Percentiles rank a stretch among this genome's conserved stretches.
Evolutionary conservation across 148 eudicot species (phyloP).

Genomic region (Rheum nobile): DNA sequence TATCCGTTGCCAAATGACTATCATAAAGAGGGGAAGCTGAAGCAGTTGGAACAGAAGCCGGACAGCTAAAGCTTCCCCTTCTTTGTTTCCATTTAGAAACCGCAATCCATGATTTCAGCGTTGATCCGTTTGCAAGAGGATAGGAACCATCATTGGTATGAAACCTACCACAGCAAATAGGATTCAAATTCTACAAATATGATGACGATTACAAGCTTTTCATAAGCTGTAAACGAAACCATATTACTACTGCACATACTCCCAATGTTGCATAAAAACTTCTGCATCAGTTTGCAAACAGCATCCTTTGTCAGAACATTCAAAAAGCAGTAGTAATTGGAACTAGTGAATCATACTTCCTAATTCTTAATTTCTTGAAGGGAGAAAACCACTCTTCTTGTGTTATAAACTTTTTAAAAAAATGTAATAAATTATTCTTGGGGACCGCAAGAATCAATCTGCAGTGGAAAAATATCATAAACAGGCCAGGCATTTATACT

Average conservation of each 20-base stretch:
- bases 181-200: not conserved
- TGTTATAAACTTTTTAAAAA: too few relatives aligned
- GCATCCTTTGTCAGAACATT: not conserved
- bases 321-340: not conserved
- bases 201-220: not conserved
- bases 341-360: not conserved
- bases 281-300: slow-evolving; percentile 1
- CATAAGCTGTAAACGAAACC: not conserved
- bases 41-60: slow-evolving; percentile 21
- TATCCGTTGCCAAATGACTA: slow-evolving; percentile 29
- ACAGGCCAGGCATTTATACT: not conserved
- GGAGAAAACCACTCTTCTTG: not conserved
- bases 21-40: too few relatives aligned
- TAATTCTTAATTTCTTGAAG: not conserved
- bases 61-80: slow-evolving; percentile 17
- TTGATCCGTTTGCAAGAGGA: not conserved
- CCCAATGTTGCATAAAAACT: not conserved
- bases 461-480: not conserved
- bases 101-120: not conserved
- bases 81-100: slow-evolving; percentile 8
- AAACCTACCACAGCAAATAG: slow-evolving; percentile 6
- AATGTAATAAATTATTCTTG: not conserved
- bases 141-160: not conserved
- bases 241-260: slow-evolving; percentile 3
- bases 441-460: slow-evolving; percentile 3